Percentiles rank a stretch among this genome's conserved stretches.
Conservation (phyloP, 192 early-diverging fungal genomes). For the Dimargaris verticillata region DNA sequence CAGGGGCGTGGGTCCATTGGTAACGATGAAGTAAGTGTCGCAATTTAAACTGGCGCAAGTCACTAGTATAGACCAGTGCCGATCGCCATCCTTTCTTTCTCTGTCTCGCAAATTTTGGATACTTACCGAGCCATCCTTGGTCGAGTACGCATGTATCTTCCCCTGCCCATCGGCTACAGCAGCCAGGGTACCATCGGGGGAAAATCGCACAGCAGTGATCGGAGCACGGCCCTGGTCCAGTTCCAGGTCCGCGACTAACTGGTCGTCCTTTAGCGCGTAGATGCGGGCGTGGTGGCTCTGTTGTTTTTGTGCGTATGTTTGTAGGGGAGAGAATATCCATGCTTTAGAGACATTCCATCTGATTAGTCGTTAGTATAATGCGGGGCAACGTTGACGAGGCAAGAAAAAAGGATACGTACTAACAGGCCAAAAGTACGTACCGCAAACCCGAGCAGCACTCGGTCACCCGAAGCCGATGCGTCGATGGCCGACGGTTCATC, state of each 20-base stretch:
- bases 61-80: no score
- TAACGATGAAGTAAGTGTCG: no score
- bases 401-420: no score
- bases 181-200: constrained; percentile 52
- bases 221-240: constrained; percentile 34
- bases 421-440: neutral
- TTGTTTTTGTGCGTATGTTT: no score
- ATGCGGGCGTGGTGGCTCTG: constrained; percentile 48
- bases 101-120: neutral
- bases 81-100: no score
- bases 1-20: no score
- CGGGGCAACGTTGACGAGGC: no score
- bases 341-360: no score
- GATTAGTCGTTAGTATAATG: no score
- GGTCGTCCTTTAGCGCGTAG: constrained; percentile 33
- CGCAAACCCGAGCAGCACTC: neutral
- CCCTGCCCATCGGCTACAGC: constrained; percentile 69
- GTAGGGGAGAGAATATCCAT: no score
- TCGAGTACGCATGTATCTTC: constrained; percentile 59
- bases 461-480: neutral
- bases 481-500: neutral
- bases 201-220: constrained; percentile 65
- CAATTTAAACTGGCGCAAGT: no score
- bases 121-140: constrained; percentile 27
- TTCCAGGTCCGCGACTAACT: constrained; percentile 16